Evolutionary conservation across 2,329 filamentous ascomycete species (phyloP).

Genomic region (Aspergillus sp.): DNA sequence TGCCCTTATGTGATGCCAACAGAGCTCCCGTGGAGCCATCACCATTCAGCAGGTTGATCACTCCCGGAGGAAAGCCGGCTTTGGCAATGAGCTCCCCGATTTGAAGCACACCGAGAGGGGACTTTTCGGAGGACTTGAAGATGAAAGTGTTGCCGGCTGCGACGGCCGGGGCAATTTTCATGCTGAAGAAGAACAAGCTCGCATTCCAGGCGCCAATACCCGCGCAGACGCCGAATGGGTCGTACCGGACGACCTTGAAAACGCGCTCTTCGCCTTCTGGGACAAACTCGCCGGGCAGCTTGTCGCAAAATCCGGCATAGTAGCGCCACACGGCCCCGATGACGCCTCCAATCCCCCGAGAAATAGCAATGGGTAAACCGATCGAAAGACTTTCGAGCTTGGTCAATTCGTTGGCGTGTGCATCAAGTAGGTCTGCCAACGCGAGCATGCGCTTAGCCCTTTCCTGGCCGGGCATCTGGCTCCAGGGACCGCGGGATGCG

Average conservation of each 20-base stretch:
- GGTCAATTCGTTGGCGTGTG: not conserved
- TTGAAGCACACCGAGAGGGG: constrained; percentile 37
- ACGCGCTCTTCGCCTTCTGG: constrained; percentile 28
- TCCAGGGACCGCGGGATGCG: constrained; percentile 32
- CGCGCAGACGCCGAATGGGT: constrained; percentile 26
- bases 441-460: constrained; percentile 8
- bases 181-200: constrained; percentile 36
- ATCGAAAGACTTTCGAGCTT: not conserved
- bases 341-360: not conserved
- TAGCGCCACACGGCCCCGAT: constrained; percentile 7
- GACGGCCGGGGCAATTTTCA: constrained; percentile 46
- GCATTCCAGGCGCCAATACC: constrained; percentile 45
- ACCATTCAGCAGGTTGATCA: constrained; percentile 41
- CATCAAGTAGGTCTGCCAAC: constrained; percentile 14
- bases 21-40: constrained; percentile 30
- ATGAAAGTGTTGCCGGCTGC: constrained; percentile 47
- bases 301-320: constrained; percentile 7
- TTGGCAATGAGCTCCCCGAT: constrained; percentile 38
- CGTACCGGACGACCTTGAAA: constrained; percentile 12
- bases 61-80: constrained; percentile 47
- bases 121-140: constrained; percentile 47
- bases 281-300: constrained; percentile 8
- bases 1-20: constrained; percentile 36
- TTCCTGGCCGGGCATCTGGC: constrained; percentile 1
- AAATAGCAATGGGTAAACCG: not conserved